Evolutionary conservation across 495 filamentous ascomycete genomes (phyloP).

Genomic region (Podospora comata): DNA sequence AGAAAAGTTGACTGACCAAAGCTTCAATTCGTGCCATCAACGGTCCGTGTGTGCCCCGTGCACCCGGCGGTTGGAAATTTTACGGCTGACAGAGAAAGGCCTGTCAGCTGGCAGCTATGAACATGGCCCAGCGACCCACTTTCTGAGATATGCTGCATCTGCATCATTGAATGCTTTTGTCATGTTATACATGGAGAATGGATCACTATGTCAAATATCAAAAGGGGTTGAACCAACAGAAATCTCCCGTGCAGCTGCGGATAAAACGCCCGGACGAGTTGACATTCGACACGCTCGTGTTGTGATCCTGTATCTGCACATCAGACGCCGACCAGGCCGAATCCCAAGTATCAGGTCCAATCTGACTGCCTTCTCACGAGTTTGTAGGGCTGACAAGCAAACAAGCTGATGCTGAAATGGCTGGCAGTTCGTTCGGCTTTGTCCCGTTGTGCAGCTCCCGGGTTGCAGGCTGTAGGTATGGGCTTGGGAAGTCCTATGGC

Average conservation of each 20-base stretch:
- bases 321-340: background rate
- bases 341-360: background rate
- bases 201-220: too few relatives aligned
- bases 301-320: background rate
- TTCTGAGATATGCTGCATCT: background rate
- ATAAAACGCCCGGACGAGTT: background rate
- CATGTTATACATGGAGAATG: too few relatives aligned
- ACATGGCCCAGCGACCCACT: background rate
- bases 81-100: conserved; percentile 11
- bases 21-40: conserved; percentile 5
- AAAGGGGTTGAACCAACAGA: background rate
- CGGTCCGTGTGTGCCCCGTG: background rate
- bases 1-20: conserved; percentile 19
- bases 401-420: background rate
- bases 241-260: background rate
- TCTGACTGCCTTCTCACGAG: background rate
- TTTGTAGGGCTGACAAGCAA: background rate
- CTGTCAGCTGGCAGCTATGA: conserved; percentile 15
- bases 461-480: conserved; percentile 2
- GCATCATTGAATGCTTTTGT: background rate
- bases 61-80: conserved; percentile 10
- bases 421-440: background rate
- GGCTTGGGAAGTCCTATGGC: conserved; percentile 10
- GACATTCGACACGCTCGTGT: conserved; percentile 5
- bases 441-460: background rate